Evolutionary conservation across 2,329 filamentous ascomycete species (phyloP).

Genomic region (Xylariaceae sp.): DNA sequence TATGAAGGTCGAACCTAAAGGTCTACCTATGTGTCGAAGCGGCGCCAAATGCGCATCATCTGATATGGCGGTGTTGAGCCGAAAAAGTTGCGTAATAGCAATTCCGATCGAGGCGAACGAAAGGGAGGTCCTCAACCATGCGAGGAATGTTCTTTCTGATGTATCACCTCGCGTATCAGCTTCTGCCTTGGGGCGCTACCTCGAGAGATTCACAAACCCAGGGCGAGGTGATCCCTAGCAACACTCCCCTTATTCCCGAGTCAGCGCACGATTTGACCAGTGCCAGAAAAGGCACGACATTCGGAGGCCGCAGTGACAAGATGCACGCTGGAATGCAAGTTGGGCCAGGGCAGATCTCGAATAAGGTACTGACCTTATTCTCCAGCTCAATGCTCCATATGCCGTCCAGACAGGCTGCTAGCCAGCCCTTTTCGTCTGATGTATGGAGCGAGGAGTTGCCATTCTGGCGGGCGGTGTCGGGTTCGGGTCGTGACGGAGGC

Average conservation of each 20-base stretch:
- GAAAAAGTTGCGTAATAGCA: conserved; percentile 80
- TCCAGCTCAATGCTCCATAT: conserved; percentile 71
- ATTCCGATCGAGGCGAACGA: conserved; percentile 81
- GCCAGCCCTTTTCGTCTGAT: conserved; percentile 43
- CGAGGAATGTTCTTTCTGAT: conserved; percentile 77
- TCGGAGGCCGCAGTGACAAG: too few relatives aligned
- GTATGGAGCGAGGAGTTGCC: conserved; percentile 16
- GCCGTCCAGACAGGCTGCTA: conserved; percentile 45
- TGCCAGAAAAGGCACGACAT: too few relatives aligned
- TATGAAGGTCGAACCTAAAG: conserved; percentile 73
- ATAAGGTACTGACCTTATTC: conserved; percentile 54
- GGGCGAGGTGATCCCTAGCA: conserved; percentile 75
- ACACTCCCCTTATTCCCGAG: conserved; percentile 84
- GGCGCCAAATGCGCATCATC: conserved; percentile 38
- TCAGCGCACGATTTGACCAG: too few relatives aligned
- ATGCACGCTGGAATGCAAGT: too few relatives aligned
- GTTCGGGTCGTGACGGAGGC: conserved; percentile 13
- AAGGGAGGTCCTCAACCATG: conserved; percentile 79
- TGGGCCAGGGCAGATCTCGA: too few relatives aligned
- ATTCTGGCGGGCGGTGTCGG: conserved; percentile 23
- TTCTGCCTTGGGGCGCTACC: not conserved
- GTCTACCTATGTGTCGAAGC: conserved; percentile 66
- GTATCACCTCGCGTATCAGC: conserved; percentile 15
- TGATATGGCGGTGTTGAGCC: conserved; percentile 67
- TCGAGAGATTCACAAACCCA: conserved; percentile 54